Percentiles rank a stretch among this genome's conserved stretches.
Evolutionary conservation across 2,329 filamentous ascomycete species (phyloP).

Genomic region (Aureobasidium sp.): DNA sequence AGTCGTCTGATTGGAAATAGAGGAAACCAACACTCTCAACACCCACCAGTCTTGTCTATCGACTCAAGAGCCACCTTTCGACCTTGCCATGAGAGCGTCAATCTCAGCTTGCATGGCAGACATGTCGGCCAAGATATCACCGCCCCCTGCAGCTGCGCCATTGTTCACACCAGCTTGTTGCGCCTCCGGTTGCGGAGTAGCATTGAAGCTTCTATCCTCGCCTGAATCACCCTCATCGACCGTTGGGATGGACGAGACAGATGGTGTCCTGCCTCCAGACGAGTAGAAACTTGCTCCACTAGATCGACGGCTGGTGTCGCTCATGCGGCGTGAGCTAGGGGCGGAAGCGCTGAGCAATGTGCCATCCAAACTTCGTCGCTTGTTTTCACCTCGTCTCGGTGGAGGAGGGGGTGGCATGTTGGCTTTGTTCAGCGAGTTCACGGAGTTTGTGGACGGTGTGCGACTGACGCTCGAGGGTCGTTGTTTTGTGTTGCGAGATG

Average conservation of each 20-base stretch:
- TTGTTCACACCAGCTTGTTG: neutral
- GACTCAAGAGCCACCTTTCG: neutral
- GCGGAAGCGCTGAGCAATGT: neutral
- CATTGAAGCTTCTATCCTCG: neutral
- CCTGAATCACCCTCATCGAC: slow-evolving; percentile 7
- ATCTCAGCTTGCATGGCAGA: slow-evolving; percentile 15
- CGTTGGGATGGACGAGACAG: slow-evolving; percentile 5
- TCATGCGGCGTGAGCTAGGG: neutral
- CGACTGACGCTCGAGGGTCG: neutral
- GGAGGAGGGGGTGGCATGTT: slow-evolving; percentile 12
- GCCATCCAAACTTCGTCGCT: slow-evolving; percentile 14
- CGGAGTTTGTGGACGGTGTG: slow-evolving; percentile 9
- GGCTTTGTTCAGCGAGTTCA: neutral
- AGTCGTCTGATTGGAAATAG: neutral
- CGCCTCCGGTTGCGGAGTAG: neutral
- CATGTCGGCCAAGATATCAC: slow-evolving; percentile 13
- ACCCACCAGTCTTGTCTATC: neutral
- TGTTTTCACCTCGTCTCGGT: slow-evolving; percentile 13
- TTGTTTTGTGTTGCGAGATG: neutral
- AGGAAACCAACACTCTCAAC: neutral
- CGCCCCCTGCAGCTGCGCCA: neutral
- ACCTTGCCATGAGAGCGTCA: slow-evolving; percentile 9
- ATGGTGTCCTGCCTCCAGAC: neutral
- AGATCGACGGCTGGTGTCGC: slow-evolving; percentile 6
- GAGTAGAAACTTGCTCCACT: slow-evolving; percentile 4